These are phyloP conservation scores for Fusarium sp. DNA, from an alignment of 2,329 filamentous ascomycete genomes.

Conservation along the genomic window DNA sequence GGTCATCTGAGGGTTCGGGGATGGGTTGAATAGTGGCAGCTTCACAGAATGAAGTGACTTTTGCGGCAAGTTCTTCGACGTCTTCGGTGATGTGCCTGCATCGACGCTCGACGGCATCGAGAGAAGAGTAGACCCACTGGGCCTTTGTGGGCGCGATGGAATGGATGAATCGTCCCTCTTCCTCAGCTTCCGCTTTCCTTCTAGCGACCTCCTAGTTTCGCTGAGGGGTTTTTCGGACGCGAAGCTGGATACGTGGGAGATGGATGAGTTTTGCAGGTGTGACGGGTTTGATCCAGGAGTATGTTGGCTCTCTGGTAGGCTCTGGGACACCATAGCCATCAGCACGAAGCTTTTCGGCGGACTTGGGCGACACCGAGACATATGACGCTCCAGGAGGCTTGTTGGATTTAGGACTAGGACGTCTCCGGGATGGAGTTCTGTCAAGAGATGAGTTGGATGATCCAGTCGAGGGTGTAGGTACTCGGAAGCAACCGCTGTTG, in stretches of 20 bases:
- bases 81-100: background rate
- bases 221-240: background rate
- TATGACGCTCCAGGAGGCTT: slow-evolving; percentile 29
- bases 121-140: slow-evolving; percentile 12
- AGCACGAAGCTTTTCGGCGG: slow-evolving; percentile 16
- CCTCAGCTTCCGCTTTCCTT: background rate
- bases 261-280: background rate
- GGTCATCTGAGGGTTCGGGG: background rate
- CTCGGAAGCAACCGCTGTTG: background rate
- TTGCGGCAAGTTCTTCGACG: background rate
- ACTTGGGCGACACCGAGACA: slow-evolving; percentile 27
- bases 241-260: background rate
- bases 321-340: slow-evolving; percentile 3
- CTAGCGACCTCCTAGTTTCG: background rate
- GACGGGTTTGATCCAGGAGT: slow-evolving; percentile 3
- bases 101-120: slow-evolving; percentile 17
- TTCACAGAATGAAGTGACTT: slow-evolving; percentile 6
- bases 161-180: background rate
- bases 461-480: slow-evolving; percentile 8
- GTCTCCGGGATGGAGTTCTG: background rate
- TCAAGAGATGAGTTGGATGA: background rate
- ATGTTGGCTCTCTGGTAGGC: slow-evolving; percentile 7
- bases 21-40: background rate
- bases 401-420: background rate
- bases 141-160: slow-evolving; percentile 6